phyloP scores from a whole-genome alignment of 805 yeast genomes.

The Metschnikowia peoriensis region DNA sequence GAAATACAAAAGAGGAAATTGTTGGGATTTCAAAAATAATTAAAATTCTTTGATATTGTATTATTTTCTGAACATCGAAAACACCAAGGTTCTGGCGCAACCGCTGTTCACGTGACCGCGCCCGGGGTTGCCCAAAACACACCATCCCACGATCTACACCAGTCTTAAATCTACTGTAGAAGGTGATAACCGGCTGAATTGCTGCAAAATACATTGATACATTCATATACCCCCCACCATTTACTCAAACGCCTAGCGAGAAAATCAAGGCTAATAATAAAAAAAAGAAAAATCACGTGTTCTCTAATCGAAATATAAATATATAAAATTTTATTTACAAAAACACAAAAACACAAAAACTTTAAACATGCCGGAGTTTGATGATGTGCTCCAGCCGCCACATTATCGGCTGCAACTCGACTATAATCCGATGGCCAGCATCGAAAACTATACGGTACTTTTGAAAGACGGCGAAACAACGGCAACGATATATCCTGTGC shows the following conservation, averaged over 20 bases:
- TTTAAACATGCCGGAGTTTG: constrained; percentile 46
- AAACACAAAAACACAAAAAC: neutral
- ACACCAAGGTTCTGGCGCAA: too few relatives aligned
- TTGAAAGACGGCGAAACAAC: constrained; percentile 87
- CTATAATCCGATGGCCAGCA: constrained; percentile 32
- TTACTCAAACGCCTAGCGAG: too few relatives aligned
- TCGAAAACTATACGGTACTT: constrained; percentile 71
- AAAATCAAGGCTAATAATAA: too few relatives aligned
- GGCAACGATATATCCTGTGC: constrained; percentile 88
- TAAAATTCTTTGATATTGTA: too few relatives aligned
- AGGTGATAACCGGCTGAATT: neutral
- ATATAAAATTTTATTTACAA: neutral
- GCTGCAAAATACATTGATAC: constrained; percentile 14
- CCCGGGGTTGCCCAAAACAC: neutral
- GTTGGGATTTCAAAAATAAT: too few relatives aligned
- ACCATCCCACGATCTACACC: constrained; percentile 22
- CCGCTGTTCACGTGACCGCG: constrained; percentile 2
- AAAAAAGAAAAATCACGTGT: too few relatives aligned
- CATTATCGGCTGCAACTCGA: constrained; percentile 43
- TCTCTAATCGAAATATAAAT: neutral
- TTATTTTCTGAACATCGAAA: too few relatives aligned
- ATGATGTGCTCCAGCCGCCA: constrained; percentile 48
- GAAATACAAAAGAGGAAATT: too few relatives aligned
- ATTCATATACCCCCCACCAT: neutral
- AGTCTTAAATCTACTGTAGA: constrained; percentile 31